A percentile compares a stretch with the other conserved stretches of the same genome.
Conservation (phyloP, 768 basidiomycete genomes). For the Roridomyces roridus region DNA sequence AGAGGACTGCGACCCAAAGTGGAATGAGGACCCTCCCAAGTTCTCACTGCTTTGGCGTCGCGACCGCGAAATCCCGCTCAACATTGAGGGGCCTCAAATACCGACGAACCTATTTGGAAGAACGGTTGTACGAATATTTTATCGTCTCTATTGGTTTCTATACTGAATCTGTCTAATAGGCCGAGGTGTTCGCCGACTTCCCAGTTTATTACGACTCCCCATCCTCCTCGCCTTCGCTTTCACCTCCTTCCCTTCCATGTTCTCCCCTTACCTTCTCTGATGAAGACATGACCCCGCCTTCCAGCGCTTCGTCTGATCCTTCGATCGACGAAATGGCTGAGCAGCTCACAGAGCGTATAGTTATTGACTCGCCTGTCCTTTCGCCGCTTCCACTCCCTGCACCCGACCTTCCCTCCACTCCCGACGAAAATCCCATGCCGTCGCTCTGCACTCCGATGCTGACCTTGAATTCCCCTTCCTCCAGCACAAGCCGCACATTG, state of each 20-base stretch:
- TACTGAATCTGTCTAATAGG: no score
- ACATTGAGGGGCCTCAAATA: slow-evolving; percentile 1
- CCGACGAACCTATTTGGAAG: slow-evolving; percentile 14
- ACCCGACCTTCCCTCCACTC: background rate
- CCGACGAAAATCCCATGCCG: background rate
- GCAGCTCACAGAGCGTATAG: slow-evolving; percentile 6
- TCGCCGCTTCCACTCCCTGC: background rate
- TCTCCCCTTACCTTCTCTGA: background rate
- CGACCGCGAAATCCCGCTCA: background rate
- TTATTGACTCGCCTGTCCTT: slow-evolving; percentile 11
- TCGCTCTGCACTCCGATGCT: background rate
- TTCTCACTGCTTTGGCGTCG: slow-evolving; percentile 10
- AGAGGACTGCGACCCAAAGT: background rate
- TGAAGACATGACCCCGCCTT: background rate
- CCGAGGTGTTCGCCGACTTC: slow-evolving; percentile 13
- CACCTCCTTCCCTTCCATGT: slow-evolving; percentile 1
- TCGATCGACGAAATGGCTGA: slow-evolving; percentile 14
- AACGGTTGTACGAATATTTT: slow-evolving; percentile 1
- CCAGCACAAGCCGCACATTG: slow-evolving; percentile 9
- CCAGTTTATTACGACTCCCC: slow-evolving; percentile 11
- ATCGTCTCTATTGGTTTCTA: background rate
- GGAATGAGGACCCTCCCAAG: background rate
- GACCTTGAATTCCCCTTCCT: background rate
- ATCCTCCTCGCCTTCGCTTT: slow-evolving; percentile 11
- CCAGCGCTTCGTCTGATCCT: background rate